Evolutionary conservation across 192 early-diverging fungal species (phyloP).

Genomic region (Endogone sp.): DNA sequence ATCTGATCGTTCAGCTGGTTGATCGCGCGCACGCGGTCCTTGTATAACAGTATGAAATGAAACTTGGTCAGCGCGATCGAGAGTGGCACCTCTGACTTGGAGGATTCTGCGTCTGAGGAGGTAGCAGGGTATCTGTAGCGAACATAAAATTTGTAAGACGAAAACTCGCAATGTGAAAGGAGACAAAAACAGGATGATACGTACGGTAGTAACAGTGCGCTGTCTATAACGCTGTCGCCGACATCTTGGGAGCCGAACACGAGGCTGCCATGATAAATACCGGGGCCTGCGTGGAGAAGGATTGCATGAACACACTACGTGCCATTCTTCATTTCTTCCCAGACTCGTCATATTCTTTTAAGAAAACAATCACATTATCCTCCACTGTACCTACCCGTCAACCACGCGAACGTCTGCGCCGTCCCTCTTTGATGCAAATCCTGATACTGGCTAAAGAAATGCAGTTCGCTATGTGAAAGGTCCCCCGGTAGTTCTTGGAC

Average conservation of each 20-base stretch:
- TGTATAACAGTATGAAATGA: conserved; percentile 84
- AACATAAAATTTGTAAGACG: too few species aligned
- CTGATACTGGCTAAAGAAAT: conserved; percentile 67
- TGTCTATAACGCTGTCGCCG: conserved; percentile 78
- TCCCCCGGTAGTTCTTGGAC: conserved; percentile 57
- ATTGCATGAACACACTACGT: not conserved
- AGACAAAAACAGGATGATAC: too few species aligned
- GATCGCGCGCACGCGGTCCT: conserved; percentile 70
- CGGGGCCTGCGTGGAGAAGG: conserved; percentile 70
- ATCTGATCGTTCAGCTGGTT: conserved; percentile 78
- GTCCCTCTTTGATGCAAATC: conserved; percentile 60
- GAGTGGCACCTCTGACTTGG: conserved; percentile 55
- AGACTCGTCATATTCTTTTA: too few species aligned
- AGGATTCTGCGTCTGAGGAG: conserved; percentile 29
- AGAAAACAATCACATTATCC: too few species aligned
- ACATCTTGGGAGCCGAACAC: conserved; percentile 67
- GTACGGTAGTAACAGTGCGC: conserved; percentile 80
- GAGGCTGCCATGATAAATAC: conserved; percentile 83
- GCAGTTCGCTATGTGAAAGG: conserved; percentile 51
- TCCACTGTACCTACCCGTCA: conserved; percentile 54
- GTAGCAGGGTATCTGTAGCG: conserved; percentile 46
- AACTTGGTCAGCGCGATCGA: conserved; percentile 84
- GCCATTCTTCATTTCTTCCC: conserved; percentile 1
- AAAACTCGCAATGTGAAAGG: too few species aligned
- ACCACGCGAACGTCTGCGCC: conserved; percentile 86